Conservation (phyloP, 2,329 filamentous ascomycete species). For the Zasmidium cellare region DNA sequence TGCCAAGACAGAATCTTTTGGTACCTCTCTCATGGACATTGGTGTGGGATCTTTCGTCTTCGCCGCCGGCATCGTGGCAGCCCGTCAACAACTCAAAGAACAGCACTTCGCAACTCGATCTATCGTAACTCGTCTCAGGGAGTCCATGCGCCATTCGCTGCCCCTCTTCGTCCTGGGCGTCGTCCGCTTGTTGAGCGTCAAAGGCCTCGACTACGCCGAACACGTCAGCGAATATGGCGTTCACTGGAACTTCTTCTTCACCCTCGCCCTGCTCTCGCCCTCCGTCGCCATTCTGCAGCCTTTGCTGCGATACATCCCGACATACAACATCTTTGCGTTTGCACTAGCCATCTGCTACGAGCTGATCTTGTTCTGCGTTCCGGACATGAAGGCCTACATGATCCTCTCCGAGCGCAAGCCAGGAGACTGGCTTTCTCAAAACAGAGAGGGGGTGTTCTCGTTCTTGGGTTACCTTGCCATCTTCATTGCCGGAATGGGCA, state of each 20-base stretch:
- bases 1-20: constrained; percentile 99
- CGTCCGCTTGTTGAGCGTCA: constrained; percentile 82
- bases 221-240: constrained; percentile 97
- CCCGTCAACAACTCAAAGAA: constrained; percentile 74
- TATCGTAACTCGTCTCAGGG: constrained; percentile 60
- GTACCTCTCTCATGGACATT: constrained; percentile 97
- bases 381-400: constrained; percentile 74
- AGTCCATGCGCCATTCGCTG: constrained; percentile 75
- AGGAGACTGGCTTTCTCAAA: constrained; percentile 75
- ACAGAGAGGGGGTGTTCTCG: constrained; percentile 93
- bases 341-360: constrained; percentile 72
- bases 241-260: constrained; percentile 99
- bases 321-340: constrained; percentile 73
- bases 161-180: constrained; percentile 80
- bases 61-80: constrained; percentile 86
- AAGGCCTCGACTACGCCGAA: constrained; percentile 92
- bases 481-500: constrained; percentile 84
- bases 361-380: constrained; percentile 69
- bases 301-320: constrained; percentile 68
- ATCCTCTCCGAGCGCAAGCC: constrained; percentile 72
- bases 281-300: constrained; percentile 84
- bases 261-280: constrained; percentile 80
- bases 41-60: constrained; percentile 98
- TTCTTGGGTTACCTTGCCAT: constrained; percentile 93
- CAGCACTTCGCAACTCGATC: constrained; percentile 40